Conservation (phyloP, 108 stramenopile genomes). For the Schizochytrium sp. region DNA sequence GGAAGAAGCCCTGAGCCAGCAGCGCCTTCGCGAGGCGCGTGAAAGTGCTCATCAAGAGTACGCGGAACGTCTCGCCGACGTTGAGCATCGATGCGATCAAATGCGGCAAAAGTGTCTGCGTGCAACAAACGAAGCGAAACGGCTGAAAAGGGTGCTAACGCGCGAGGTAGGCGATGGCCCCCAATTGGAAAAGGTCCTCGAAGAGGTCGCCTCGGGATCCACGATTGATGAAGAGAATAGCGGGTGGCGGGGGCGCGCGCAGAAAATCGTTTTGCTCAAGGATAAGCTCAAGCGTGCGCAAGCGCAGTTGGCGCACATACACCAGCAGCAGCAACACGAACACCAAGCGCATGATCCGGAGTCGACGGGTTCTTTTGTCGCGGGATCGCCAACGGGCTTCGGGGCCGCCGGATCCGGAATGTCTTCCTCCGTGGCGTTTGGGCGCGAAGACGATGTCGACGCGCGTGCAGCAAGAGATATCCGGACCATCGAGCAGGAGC, state of each 20-base stretch:
- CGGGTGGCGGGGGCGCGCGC: constrained; percentile 10
- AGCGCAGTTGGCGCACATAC: neutral
- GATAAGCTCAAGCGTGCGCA: neutral
- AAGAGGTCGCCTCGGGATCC: neutral
- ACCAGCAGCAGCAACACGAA: neutral
- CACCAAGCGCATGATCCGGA: neutral
- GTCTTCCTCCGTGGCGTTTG: no score
- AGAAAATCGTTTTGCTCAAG: neutral
- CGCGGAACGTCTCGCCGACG: neutral
- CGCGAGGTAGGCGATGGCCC: neutral
- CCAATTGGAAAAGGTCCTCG: neutral
- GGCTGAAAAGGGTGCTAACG: neutral
- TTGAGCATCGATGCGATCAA: neutral
- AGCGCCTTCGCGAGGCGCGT: neutral
- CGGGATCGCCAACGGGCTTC: no score
- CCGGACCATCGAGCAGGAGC: neutral
- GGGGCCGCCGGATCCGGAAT: no score
- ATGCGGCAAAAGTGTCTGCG: neutral
- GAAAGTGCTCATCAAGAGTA: neutral
- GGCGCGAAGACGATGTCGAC: neutral
- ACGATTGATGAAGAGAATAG: neutral
- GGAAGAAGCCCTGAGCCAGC: neutral
- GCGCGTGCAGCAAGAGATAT: neutral
- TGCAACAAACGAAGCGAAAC: neutral
- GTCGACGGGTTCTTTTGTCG: no score